phyloP scores from a whole-genome alignment of 768 basidiomycete species.

The Tylopilus vinaceipallidus region DNA sequence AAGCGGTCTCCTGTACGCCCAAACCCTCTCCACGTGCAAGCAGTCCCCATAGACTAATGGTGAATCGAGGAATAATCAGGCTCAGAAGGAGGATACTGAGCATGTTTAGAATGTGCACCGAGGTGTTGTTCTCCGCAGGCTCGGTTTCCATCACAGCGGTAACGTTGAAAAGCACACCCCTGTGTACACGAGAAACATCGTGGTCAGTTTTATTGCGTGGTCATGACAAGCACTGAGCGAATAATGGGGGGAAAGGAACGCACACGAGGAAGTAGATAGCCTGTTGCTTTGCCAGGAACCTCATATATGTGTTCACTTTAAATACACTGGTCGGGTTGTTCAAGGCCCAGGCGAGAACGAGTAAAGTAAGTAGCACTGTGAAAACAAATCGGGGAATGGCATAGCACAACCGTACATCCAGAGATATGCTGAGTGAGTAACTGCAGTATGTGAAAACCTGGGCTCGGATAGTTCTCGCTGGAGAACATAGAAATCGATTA shows the following conservation, averaged over 20 bases:
- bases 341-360: neutral
- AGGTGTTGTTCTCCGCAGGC: neutral
- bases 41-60: neutral
- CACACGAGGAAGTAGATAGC: neutral
- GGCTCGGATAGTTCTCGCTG: neutral
- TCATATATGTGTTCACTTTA: neutral
- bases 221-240: too few relatives aligned
- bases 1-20: too few relatives aligned
- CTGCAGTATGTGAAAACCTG: neutral
- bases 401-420: neutral
- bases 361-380: neutral
- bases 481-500: neutral
- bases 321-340: slow-evolving; percentile 1
- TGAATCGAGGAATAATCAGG: neutral
- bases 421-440: neutral
- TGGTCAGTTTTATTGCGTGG: too few relatives aligned
- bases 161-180: neutral
- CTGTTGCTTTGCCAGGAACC: neutral
- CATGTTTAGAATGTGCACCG: neutral
- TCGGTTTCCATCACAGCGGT: neutral
- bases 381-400: neutral
- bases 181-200: too few relatives aligned
- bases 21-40: neutral
- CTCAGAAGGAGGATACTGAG: neutral
- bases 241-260: too few relatives aligned